These are phyloP conservation scores for Eucalyptus leucophloia DNA, from an alignment of 345 rosid species.

Conservation along the genomic window DNA sequence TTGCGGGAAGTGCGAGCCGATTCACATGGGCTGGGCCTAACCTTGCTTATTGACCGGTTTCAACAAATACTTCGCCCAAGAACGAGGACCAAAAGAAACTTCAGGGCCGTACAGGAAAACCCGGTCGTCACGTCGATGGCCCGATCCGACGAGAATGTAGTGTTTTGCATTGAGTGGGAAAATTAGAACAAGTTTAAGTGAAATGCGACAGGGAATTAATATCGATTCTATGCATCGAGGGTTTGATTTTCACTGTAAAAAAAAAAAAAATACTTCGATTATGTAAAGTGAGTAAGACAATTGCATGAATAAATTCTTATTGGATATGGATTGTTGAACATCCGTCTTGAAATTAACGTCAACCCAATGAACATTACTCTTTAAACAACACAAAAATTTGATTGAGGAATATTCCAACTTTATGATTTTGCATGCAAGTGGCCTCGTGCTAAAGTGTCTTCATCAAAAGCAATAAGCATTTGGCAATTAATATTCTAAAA, in stretches of 20 bases:
- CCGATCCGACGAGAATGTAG: not conserved
- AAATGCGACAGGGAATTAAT: not conserved
- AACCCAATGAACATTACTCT: not conserved
- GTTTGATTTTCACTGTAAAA: not conserved
- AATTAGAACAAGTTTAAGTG: not conserved
- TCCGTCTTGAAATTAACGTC: fast-evolving
- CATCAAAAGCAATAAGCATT: not conserved
- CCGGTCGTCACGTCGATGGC: not conserved
- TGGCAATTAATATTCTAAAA: not conserved
- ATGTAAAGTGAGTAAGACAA: not conserved
- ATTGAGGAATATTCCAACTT: not conserved
- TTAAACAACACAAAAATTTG: not conserved
- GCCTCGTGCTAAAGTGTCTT: not conserved
- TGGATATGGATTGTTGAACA: not conserved
- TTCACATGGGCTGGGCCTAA: not conserved
- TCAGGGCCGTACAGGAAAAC: not conserved
- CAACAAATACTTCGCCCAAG: not conserved
- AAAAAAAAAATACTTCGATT: no score
- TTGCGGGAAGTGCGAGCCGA: not conserved
- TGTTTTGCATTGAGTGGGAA: not conserved
- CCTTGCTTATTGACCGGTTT: not conserved
- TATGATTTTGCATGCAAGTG: not conserved
- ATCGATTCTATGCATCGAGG: not conserved
- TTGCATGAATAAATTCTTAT: no score
- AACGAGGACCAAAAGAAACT: not conserved